phyloP scores from a whole-genome alignment of 345 rosid genomes.

The Noccaea caerulescens region DNA sequence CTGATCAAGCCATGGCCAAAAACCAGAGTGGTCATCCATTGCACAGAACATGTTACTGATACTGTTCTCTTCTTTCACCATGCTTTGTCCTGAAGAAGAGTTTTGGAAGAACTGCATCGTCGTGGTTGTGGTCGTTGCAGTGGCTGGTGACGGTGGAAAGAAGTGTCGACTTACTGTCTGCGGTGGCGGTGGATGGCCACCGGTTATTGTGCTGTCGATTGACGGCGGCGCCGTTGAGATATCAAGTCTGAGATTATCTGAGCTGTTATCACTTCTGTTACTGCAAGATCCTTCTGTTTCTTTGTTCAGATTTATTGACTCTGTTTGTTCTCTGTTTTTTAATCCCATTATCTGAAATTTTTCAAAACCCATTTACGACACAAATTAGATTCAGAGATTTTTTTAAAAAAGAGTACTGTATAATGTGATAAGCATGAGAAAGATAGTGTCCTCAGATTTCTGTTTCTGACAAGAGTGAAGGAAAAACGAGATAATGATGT shows the following conservation, averaged over 20 bases:
- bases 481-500: slow-evolving; percentile 29
- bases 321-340: slow-evolving; percentile 81
- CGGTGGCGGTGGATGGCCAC: slow-evolving; percentile 42
- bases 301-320: slow-evolving; percentile 88
- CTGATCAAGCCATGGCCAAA: slow-evolving; percentile 99
- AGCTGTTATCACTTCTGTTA: slow-evolving; percentile 90
- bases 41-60: slow-evolving; percentile 87
- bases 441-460: slow-evolving; percentile 31
- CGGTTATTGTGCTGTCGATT: slow-evolving; percentile 68
- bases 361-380: background rate
- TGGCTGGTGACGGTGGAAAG: slow-evolving; percentile 59
- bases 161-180: slow-evolving; percentile 57
- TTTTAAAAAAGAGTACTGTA: slow-evolving; percentile 27
- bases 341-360: slow-evolving; percentile 76
- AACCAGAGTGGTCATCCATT: slow-evolving; percentile 86
- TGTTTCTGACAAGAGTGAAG: slow-evolving; percentile 25
- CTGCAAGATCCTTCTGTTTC: slow-evolving; percentile 96
- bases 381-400: slow-evolving; percentile 1
- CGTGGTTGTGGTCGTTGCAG: slow-evolving; percentile 39
- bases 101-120: slow-evolving; percentile 58
- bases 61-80: slow-evolving; percentile 82
- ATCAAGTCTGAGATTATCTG: slow-evolving; percentile 85
- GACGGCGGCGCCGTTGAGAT: slow-evolving; percentile 70
- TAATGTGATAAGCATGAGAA: slow-evolving; percentile 35
- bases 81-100: slow-evolving; percentile 55